Base-by-base conservation (phyloP, 2,329 filamentous ascomycete genomes). In the Cladophialophora exuberans region DNA sequence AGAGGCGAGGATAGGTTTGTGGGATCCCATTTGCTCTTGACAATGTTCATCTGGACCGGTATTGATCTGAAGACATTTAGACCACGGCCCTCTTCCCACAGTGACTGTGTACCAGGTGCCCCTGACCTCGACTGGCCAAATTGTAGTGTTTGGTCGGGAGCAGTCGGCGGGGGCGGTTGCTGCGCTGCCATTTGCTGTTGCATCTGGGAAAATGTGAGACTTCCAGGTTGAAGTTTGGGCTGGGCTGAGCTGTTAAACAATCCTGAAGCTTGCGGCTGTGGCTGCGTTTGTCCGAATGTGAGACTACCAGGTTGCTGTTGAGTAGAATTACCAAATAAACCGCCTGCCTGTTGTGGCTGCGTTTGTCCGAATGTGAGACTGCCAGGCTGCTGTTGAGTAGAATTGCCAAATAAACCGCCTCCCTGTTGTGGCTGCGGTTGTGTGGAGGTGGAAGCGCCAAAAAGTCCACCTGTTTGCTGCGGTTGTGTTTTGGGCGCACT, bases 1-100 rank as follows among this genome's bases (percentile, higher is more conserved):
- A 86, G 81, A 6, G 77, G 76, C 31, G 80, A 83, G 41, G 73
- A 71, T 33, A 73, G 72, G 59, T 68, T 78, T 6, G 70, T 68
- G 0, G 82, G 78, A 42, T 83, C 76, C 84, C 84, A 87, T 70
- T 86, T 86, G 45, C 79, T 74, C 55, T 76, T 74, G n/a, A 86
- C 73, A n/a, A 83, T 78, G 26, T 73, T 70, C 65, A 86, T 83
- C 64, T 86, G 83, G 62, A 83, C 81, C 1, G 78, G 74, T 25
- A 86, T 79, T 17, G 80, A 81, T 66, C 84, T 82, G 67, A 85
- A 82, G 33, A 81, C 80, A 79, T 59, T 48, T 30, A 57, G 49
- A 22, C 51, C 64, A 13, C 64, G 58, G 26, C 46, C 51, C 49
- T 54, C 48, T 26, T 57, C 52, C 43, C 47, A 57, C 15, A 51